Evolutionary conservation across 371 early-diverging fungal species (phyloP), one percentile per base, ranked within the genome.

Genomic region (Mucor velutinosus): DNA sequence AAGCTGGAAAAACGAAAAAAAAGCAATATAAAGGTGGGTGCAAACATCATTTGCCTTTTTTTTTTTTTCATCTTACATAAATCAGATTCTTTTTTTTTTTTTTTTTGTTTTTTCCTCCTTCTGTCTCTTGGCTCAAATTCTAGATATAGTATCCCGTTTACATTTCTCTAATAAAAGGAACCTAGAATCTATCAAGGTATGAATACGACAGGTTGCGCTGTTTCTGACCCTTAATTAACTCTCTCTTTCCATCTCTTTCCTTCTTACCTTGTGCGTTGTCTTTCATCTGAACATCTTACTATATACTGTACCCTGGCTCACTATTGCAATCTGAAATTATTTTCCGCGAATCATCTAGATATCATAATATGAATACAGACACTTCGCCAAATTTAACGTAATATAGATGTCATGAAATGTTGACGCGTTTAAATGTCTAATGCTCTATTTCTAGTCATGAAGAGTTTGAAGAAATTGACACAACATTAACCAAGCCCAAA

Each of bases 391-490:
- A 67, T n/a, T 39, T 47, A 62, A 45, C 37, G 68, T 62, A 58
- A 45, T 14, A 15, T 43, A 56, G 12, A 53, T 17, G 23, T 19
- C 19, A 29, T 56, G 17, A 32, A 56, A 32, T 56, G 3, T 30
- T 14, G 45, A 58, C 59, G 66, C 59, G 58, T 58, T 30, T 17
- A 56, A 56, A 56, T 64, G 35, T 27, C 41, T 32, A 49, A 29
- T 19, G 51, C 25, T 25, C 2, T 8, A 7, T 29, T 23, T 51
- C 10, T 63, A 60, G 59, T 39, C 58, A 45, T 39, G 70, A 70
- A 65, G 61, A 64, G 33, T 70, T 70, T 61, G 58, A 65, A 61
- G 70, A 70, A 30, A 65, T 70, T 27, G 70, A 70, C 39, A 70
- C 49, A 19, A 29, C 60, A 55, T 1, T 19, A 19, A 51, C 47